These are phyloP conservation scores for Ophiorrhiza pumila DNA, from an alignment of 257 asterid genomes.

Conservation along the genomic window DNA sequence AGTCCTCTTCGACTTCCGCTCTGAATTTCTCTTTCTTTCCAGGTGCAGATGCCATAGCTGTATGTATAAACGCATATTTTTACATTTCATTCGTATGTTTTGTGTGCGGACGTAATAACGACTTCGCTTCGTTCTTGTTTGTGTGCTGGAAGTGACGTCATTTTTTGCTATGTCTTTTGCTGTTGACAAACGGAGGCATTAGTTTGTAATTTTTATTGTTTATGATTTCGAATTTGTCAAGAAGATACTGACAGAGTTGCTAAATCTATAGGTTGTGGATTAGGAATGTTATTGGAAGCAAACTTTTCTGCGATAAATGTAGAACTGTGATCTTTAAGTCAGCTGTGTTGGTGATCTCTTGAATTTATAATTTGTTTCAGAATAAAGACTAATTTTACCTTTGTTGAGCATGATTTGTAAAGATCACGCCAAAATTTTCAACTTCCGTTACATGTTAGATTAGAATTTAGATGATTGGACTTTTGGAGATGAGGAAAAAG, in stretches of 20 bases:
- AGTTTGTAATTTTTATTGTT: not conserved
- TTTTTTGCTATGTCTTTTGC: not conserved
- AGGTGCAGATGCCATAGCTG: constrained; percentile 8
- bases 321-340: not conserved
- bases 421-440: no score
- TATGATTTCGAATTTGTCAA: not conserved
- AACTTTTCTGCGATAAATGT: not conserved
- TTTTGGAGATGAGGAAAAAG: not conserved
- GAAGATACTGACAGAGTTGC: not conserved
- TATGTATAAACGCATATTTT: not conserved
- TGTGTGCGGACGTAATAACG: not conserved
- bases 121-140: not conserved
- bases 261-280: not conserved
- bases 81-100: not conserved
- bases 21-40: not conserved
- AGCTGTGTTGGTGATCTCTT: no score
- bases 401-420: no score
- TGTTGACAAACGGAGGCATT: not conserved
- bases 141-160: not conserved
- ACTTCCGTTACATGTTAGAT: no score
- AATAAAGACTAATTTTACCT: no score
- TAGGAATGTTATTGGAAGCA: not conserved
- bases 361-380: not conserved
- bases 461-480: not conserved
- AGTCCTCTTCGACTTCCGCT: constrained; percentile 10